Evolutionary conservation across 768 basidiomycete species (phyloP).

Genomic region (Lyophyllum semitale): DNA sequence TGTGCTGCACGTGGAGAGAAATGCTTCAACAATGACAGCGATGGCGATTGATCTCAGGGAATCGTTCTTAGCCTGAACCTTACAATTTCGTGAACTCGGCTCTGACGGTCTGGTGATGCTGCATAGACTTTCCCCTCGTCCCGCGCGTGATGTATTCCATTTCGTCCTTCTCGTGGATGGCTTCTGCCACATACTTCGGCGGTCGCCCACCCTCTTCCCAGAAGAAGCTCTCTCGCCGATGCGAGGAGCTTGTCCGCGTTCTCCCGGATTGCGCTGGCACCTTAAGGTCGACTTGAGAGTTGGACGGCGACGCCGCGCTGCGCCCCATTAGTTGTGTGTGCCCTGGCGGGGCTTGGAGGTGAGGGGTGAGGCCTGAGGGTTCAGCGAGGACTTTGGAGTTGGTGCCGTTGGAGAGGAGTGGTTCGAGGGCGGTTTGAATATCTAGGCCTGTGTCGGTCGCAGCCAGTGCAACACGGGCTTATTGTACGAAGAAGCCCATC

Average conservation of each 20-base stretch:
- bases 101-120: not conserved
- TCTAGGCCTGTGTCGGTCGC: constrained; percentile 70
- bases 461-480: constrained; percentile 75
- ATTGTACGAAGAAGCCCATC: constrained; percentile 87
- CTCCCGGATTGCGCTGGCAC: constrained; percentile 42
- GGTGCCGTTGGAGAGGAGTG: constrained; percentile 38
- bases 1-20: no score
- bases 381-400: constrained; percentile 11
- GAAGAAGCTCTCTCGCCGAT: constrained; percentile 79
- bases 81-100: no score
- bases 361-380: constrained; percentile 16
- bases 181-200: constrained; percentile 70
- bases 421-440: constrained; percentile 80
- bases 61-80: no score
- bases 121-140: constrained; percentile 4
- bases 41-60: no score
- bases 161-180: constrained; percentile 7
- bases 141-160: constrained; percentile 4
- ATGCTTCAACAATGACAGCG: no score
- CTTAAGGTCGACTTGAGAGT: constrained; percentile 16
- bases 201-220: constrained; percentile 68
- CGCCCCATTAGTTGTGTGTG: constrained; percentile 22
- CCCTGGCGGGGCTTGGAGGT: constrained; percentile 6
- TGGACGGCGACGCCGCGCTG: constrained; percentile 22
- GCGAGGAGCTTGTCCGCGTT: constrained; percentile 80